These are phyloP conservation scores for Xylaria sp. DNA, from an alignment of 495 filamentous ascomycete species.

Conservation along the genomic window DNA sequence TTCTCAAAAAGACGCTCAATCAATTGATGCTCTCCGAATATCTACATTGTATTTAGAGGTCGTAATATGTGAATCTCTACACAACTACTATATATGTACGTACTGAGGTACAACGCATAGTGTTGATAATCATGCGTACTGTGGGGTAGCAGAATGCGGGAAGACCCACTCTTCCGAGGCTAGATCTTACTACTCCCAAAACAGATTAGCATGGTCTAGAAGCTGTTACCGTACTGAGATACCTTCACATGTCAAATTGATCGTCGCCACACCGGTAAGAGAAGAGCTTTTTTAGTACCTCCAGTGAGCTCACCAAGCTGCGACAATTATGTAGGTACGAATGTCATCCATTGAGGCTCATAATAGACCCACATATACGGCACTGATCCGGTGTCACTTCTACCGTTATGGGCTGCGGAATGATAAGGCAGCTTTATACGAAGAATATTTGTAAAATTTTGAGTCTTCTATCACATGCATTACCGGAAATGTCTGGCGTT, in stretches of 20 bases:
- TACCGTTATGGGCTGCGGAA: not conserved
- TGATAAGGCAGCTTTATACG: not conserved
- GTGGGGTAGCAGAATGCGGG: not conserved
- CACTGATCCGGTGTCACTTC: not conserved
- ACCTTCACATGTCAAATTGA: constrained; percentile 20
- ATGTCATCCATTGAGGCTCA: constrained; percentile 8
- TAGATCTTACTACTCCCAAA: constrained; percentile 10
- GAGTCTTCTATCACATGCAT: constrained; percentile 1
- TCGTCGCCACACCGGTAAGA: not conserved
- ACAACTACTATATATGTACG: not conserved
- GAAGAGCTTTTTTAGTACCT: constrained; percentile 6
- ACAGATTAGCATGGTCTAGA: not conserved
- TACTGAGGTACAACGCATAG: not conserved
- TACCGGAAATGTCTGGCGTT: not conserved
- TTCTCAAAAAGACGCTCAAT: not conserved
- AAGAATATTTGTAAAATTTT: not conserved
- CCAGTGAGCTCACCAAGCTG: not conserved
- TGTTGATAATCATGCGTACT: not conserved
- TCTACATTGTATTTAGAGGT: not conserved
- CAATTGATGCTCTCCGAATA: not conserved
- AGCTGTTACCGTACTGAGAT: not conserved
- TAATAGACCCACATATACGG: not conserved
- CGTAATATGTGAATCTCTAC: not conserved
- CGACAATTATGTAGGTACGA: not conserved
- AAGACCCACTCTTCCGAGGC: constrained; percentile 16